Evolutionary conservation across 768 basidiomycete species (phyloP).

Genomic region (Leccinum ochraceum): DNA sequence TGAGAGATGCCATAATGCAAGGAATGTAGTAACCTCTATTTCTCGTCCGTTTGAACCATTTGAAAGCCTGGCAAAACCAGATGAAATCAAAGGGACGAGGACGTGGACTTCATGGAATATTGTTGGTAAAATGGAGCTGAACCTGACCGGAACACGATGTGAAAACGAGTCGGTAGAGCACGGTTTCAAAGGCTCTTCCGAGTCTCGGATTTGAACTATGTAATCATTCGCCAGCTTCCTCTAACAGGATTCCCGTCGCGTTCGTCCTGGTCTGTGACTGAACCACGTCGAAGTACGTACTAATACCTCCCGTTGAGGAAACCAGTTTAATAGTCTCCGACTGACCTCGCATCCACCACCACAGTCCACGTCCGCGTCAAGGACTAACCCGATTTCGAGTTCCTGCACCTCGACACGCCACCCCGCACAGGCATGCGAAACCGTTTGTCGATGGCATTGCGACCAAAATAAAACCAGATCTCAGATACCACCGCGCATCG

Average conservation of each 20-base stretch:
- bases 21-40: too few species aligned
- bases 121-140: too few species aligned
- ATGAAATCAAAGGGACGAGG: too few species aligned
- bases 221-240: neutral
- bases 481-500: conserved; percentile 29
- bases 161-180: too few species aligned
- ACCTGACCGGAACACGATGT: too few species aligned
- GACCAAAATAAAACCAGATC: conserved; percentile 21
- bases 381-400: conserved; percentile 6
- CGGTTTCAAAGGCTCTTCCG: too few species aligned
- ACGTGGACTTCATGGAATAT: too few species aligned
- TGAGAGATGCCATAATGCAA: too few species aligned
- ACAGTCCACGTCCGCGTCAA: conserved; percentile 20
- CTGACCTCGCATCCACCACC: neutral
- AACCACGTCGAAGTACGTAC: conserved; percentile 19
- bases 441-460: conserved; percentile 22
- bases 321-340: neutral
- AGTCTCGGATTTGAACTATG: neutral
- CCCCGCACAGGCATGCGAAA: neutral
- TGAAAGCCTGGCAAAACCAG: too few species aligned
- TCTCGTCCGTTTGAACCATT: too few species aligned
- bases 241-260: neutral
- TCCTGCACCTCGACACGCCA: conserved; percentile 19
- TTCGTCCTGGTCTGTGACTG: neutral
- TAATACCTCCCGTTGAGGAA: neutral